Conservation (phyloP, 257 asterid species). For the Petunia axillaris region DNA sequence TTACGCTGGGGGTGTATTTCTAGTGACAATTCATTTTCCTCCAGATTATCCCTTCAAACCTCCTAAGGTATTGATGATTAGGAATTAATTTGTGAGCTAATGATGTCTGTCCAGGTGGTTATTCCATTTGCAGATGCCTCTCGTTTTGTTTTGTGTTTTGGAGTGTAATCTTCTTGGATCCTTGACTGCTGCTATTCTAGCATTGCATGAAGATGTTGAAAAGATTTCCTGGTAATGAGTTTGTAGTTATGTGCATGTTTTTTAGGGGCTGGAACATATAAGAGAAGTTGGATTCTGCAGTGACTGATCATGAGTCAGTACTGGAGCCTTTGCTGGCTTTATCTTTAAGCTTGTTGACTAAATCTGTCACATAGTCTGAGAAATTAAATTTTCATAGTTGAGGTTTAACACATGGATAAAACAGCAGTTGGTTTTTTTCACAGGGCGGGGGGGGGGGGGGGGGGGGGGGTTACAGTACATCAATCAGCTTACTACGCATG, state of each 20-base stretch:
- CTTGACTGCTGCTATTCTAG: not conserved
- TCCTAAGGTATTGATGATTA: constrained; percentile 18
- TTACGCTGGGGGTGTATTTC: constrained; percentile 26
- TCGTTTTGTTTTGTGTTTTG: constrained; percentile 6
- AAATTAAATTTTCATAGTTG: not conserved
- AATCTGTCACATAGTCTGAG: not conserved
- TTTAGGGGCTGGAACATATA: not conserved
- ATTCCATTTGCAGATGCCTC: not conserved
- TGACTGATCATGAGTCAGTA: not conserved
- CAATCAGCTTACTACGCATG: not conserved
- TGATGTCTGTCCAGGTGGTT: not conserved
- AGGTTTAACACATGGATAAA: not conserved
- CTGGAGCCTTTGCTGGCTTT: constrained; percentile 9
- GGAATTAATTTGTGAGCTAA: not conserved
- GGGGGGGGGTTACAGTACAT: not conserved
- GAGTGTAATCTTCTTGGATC: not conserved
- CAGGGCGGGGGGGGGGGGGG: not conserved
- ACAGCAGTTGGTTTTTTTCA: not conserved
- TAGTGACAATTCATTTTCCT: constrained; percentile 23
- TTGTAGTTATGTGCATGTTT: constrained; percentile 1
- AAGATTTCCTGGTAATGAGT: constrained; percentile 8
- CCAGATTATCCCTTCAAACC: constrained; percentile 27
- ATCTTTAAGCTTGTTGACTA: not conserved
- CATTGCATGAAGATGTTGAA: not conserved
- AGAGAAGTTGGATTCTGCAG: not conserved